Percentiles rank a stretch among this genome's conserved stretches.
These are phyloP conservation scores for Echium plantagineum DNA, from an alignment of 257 asterid genomes.

Conservation along the genomic window DNA sequence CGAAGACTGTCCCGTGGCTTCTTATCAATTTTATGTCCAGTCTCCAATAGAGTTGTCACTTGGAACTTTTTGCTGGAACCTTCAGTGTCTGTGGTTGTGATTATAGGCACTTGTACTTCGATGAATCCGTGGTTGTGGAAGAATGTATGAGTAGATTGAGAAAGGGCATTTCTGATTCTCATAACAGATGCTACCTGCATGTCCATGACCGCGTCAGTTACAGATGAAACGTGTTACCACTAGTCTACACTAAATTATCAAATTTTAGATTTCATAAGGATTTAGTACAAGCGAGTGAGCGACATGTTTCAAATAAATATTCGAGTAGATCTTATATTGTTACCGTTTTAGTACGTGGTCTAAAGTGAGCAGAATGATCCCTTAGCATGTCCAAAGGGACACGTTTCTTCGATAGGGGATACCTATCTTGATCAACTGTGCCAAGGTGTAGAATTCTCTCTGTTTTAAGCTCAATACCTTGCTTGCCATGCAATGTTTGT, in stretches of 20 bases:
- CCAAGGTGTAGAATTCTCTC: conserved; percentile 59
- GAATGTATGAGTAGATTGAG: conserved; percentile 44
- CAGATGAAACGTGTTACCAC: too few species aligned
- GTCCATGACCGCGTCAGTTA: neutral
- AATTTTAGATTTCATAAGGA: too few species aligned
- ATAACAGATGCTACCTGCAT: conserved; percentile 74
- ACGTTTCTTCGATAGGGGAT: conserved; percentile 72
- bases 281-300: too few species aligned
- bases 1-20: conserved; percentile 29
- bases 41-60: conserved; percentile 42
- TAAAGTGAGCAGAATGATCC: conserved; percentile 46
- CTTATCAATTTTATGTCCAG: conserved; percentile 17
- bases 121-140: conserved; percentile 55
- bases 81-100: conserved; percentile 51
- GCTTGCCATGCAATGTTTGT: conserved; percentile 45
- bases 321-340: neutral
- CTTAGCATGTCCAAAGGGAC: conserved; percentile 62
- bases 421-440: conserved; percentile 41
- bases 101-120: conserved; percentile 72
- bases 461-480: conserved; percentile 49
- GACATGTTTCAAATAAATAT: neutral
- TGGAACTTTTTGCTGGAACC: conserved; percentile 42
- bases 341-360: conserved; percentile 86
- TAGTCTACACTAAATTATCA: too few species aligned
- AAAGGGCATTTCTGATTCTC: conserved; percentile 50